Conservation (phyloP, 257 asterid genomes). For the Scutellaria barbata region DNA sequence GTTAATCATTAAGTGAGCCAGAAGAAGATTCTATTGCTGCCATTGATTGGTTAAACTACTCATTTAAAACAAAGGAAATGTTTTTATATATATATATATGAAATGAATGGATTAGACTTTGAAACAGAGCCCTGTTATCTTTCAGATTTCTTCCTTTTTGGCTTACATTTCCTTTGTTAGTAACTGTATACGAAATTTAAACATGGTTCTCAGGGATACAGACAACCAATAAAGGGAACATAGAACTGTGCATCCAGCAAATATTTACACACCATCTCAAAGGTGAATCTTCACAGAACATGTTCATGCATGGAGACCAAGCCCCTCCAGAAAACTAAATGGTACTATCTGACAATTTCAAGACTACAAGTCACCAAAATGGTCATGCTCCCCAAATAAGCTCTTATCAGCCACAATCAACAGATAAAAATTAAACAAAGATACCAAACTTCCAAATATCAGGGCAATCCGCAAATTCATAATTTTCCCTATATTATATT, state of each 20-base stretch:
- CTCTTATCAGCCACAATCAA: conserved; percentile 17
- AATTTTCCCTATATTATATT: not conserved
- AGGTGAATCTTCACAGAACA: not conserved
- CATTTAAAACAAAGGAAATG: not conserved
- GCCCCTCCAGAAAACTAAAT: not conserved
- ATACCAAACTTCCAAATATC: not conserved
- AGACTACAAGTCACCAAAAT: not conserved
- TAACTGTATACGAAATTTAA: too few relatives aligned
- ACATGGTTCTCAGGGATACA: too few relatives aligned
- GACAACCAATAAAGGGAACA: not conserved
- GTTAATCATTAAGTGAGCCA: not conserved
- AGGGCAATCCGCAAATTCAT: conserved; percentile 5
- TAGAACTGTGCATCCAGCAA: not conserved
- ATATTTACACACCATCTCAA: too few relatives aligned
- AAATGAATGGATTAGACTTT: not conserved
- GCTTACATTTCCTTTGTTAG: too few relatives aligned
- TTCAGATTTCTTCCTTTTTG: too few relatives aligned
- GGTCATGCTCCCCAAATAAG: not conserved
- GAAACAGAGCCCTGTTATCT: too few relatives aligned
- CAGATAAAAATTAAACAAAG: conserved; percentile 15
- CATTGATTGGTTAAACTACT: not conserved
- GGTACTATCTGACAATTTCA: too few relatives aligned
- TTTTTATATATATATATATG: not conserved
- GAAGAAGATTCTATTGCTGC: not conserved
- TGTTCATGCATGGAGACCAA: not conserved